A percentile compares a stretch with the other conserved stretches of the same genome.
Evolutionary conservation across 805 yeast species (phyloP).

Genomic region (Dipodascopsis uninucleata): DNA sequence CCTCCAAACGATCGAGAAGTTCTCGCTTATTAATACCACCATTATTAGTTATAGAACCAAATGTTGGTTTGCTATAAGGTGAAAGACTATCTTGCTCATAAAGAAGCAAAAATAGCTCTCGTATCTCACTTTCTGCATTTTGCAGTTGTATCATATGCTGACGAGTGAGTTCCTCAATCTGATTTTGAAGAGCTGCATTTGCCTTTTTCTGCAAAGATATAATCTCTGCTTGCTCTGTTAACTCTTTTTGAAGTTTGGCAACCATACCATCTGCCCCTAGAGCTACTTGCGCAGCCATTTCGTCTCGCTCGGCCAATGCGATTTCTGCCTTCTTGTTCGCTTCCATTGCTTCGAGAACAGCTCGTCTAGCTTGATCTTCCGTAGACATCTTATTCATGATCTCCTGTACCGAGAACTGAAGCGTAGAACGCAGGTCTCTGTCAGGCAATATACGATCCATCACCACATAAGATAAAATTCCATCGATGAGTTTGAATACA

Average conservation of each 20-base stretch:
- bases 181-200: constrained; percentile 56
- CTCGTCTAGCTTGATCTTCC: constrained; percentile 79
- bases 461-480: constrained; percentile 59
- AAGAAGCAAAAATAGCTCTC: constrained; percentile 57
- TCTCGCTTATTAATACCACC: constrained; percentile 11
- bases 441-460: constrained; percentile 45
- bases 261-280: constrained; percentile 76
- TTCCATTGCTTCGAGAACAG: constrained; percentile 54
- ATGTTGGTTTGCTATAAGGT: not conserved
- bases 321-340: constrained; percentile 52
- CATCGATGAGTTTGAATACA: constrained; percentile 58
- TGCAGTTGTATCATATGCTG: constrained; percentile 37
- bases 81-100: constrained; percentile 40
- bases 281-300: constrained; percentile 59
- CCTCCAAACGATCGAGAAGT: constrained; percentile 15
- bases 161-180: constrained; percentile 58
- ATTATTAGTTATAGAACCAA: constrained; percentile 1
- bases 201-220: constrained; percentile 57
- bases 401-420: constrained; percentile 22
- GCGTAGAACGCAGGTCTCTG: constrained; percentile 32
- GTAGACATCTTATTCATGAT: constrained; percentile 70
- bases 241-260: constrained; percentile 54
- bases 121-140: constrained; percentile 50
- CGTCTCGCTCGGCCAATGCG: constrained; percentile 57
- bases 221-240: constrained; percentile 59